Evolutionary conservation across 1,139 yeast species (phyloP), one percentile per base, ranked within the genome.

Genomic region (Magnusiomyces magnusii): DNA sequence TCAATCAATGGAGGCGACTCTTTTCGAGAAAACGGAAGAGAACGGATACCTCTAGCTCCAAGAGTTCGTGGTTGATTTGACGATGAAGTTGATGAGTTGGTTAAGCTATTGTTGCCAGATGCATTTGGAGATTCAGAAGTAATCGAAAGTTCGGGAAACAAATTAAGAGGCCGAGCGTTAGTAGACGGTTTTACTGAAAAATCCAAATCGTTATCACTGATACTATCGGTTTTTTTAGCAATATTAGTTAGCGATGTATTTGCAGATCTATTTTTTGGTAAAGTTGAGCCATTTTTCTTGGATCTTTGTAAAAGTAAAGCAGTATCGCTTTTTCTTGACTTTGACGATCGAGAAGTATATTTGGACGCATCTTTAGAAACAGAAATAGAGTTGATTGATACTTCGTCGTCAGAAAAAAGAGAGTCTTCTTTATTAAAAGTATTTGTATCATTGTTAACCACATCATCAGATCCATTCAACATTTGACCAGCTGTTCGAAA

Each of bases 401-500:
- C 17, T 39, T 39, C 44, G 3, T 10, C 19, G 17, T n/a, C 19
- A 39, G 44, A 39, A 15, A n/a, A n/a, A 15, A 39, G 13, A 21
- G 3, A 21, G 13, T 10, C 10, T 10, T 47, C 15, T 27, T 47
- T 7, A 47, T 47, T 27, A 47, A 5, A 10, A 5, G 5, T 47
- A 21, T 7, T 5, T 21, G 27, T 19, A 21, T 47, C 27, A 15
- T 21, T 21, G 24, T 9, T 17, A 21, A 7, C 50, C 19, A 10
- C 52, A 10, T 31, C 17, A n/a, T 5, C 25, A 51, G 25, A 2
- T 10, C 25, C 41, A 34, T 51, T 51, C 2, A 31, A 17, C 15
- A 34, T 3, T 21, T 41, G 31, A n/a, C 41, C 28, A 1, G 88
- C 93, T 19, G 76, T 75, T 50, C 78, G 75, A 65, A 90, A 88